Conservation (phyloP, 2,329 filamentous ascomycete species). For the Hypocreales sp. region DNA sequence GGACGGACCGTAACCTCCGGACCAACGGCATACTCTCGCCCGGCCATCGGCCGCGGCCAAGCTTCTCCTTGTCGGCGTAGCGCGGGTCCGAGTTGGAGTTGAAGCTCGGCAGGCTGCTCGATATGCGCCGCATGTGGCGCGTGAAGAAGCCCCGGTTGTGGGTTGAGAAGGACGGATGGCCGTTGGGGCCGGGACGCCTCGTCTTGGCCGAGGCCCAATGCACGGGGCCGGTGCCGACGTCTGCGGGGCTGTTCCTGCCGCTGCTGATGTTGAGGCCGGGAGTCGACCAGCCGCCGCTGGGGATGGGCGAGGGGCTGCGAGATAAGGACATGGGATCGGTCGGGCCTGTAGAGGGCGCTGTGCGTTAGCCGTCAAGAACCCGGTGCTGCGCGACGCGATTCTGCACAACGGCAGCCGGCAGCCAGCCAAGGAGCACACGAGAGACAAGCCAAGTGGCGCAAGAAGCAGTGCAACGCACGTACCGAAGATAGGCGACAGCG, state of each 20-base stretch:
- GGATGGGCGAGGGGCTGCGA: slow-evolving; percentile 72
- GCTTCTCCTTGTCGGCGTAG: slow-evolving; percentile 67
- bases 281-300: slow-evolving; percentile 78
- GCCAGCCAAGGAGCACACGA: not conserved
- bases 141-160: slow-evolving; percentile 79
- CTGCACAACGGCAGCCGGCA: not conserved
- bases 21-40: slow-evolving; percentile 27
- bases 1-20: slow-evolving; percentile 28
- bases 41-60: slow-evolving; percentile 38
- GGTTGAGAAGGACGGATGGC: slow-evolving; percentile 66
- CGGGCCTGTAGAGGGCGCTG: too few species aligned
- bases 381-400: too few species aligned
- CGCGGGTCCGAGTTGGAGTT: slow-evolving; percentile 30
- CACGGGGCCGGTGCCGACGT: slow-evolving; percentile 40
- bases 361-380: too few species aligned
- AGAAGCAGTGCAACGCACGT: slow-evolving; percentile 18
- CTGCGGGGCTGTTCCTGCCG: slow-evolving; percentile 51
- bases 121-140: slow-evolving; percentile 68
- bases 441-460: not conserved
- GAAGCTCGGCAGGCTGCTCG: slow-evolving; percentile 64
- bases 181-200: slow-evolving; percentile 56
- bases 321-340: slow-evolving; percentile 62
- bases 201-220: slow-evolving; percentile 76
- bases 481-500: slow-evolving; percentile 41
- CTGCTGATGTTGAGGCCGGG: slow-evolving; percentile 62